Base-by-base conservation (phyloP, 1,284 basidiomycete genomes). In the Cryptococcus neoformans region DNA sequence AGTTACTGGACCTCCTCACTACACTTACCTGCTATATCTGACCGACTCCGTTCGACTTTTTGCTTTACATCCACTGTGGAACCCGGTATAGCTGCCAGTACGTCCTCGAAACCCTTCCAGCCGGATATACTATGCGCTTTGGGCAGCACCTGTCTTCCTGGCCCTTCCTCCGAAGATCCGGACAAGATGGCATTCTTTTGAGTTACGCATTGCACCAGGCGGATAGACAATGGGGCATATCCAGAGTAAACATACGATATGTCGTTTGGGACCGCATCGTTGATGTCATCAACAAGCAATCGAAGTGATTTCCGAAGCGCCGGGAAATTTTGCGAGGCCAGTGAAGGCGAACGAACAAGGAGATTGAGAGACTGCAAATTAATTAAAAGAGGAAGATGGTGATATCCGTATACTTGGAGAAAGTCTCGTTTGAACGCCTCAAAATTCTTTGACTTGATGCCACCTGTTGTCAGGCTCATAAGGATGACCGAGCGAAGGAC, bases 21-120 rank as follows among this genome's bases (percentile, higher is more conserved):
- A 28, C 28, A 50, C 37, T 51, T n/a, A 51, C 50, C 50, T 9
- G 44, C 11, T 5, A 4, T 7, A 42, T 44, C 28, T 4, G 28
- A 28, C 41, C 41, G 35, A 36, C 39, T 11, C 17, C 53, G 14
- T 28, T 49, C 45, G 51, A 41, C 55, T 62, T 49, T 49, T 73
- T 89, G 90, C 39, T 83, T 76, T 50, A 89, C 81, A 77, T 99
- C 94, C 51, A 96, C 85, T 3, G 87, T 89, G 63, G 87, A 85
- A 4, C 95, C 95, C 1, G 92, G 89, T 53, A 97, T 85, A 51
- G 82, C 81, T 44, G 83, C 83, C 12, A 98, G 72, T 2, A 90
- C 83, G 67, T 99, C 96, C 74, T 98, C 94, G 67, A 98, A 92
- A 12, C 92, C 93, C 73, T 90, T 93, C 93, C 95, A 99, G 0